Conservation (phyloP, 208 protist genomes). For the Leishmania guyanensis region DNA sequence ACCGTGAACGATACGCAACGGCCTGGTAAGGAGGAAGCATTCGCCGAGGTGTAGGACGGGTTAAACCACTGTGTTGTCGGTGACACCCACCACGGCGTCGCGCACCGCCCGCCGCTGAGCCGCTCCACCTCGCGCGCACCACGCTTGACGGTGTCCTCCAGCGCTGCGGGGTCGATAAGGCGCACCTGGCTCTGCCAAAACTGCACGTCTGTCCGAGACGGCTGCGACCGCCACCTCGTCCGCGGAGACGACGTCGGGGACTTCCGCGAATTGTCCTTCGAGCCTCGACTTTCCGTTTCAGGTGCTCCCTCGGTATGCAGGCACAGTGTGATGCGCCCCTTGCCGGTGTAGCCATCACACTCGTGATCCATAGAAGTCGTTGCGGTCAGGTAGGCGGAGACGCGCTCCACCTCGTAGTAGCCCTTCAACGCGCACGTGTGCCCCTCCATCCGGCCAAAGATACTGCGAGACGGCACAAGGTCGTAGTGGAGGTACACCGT, state of each 20-base stretch:
- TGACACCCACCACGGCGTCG: constrained; percentile 80
- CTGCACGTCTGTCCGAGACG: constrained; percentile 11
- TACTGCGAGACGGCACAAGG: constrained; percentile 57
- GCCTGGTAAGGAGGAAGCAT: constrained; percentile 20
- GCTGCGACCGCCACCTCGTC: background rate
- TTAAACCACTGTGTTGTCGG: constrained; percentile 44
- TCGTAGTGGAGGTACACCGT: constrained; percentile 66
- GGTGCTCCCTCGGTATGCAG: constrained; percentile 51
- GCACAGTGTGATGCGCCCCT: constrained; percentile 71
- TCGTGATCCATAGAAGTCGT: constrained; percentile 80
- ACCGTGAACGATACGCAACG: constrained; percentile 71
- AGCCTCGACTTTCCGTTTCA: background rate
- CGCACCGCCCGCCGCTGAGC: constrained; percentile 40
- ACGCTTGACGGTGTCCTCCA: constrained; percentile 66
- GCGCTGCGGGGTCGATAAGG: constrained; percentile 41
- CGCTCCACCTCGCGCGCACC: constrained; percentile 55
- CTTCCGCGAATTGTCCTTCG: background rate
- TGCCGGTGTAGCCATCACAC: constrained; percentile 85
- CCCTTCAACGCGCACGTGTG: constrained; percentile 51
- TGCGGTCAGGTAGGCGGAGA: constrained; percentile 75
- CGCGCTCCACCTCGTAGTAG: constrained; percentile 69
- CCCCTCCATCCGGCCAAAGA: constrained; percentile 77
- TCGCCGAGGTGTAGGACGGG: constrained; percentile 10
- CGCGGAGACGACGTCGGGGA: background rate
- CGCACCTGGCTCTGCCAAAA: constrained; percentile 50